Conservation (phyloP, 805 yeast genomes). For the Myxozyma neglecta region DNA sequence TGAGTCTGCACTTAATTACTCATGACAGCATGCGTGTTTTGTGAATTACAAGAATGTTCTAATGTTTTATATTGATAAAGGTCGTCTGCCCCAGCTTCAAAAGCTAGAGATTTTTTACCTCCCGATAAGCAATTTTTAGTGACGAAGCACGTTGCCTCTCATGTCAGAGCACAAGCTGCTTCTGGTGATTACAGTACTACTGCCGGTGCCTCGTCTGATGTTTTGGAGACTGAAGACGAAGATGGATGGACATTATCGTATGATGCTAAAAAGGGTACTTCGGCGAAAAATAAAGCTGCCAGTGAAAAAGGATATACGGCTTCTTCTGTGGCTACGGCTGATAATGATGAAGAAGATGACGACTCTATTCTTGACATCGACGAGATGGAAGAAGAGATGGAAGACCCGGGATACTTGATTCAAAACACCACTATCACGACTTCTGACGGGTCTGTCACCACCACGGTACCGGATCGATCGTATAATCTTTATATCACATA, state of each 20-base stretch:
- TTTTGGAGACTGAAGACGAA: constrained; percentile 41
- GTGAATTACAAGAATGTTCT: neutral
- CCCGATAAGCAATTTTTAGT: constrained; percentile 82
- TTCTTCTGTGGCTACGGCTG: neutral
- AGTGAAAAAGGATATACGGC: neutral
- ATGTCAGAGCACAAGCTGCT: constrained; percentile 57
- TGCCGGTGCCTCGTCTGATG: neutral
- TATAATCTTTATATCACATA: constrained; percentile 90
- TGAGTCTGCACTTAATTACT: constrained; percentile 17
- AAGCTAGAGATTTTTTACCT: constrained; percentile 72
- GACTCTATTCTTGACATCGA: constrained; percentile 26
- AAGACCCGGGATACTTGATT: constrained; percentile 25
- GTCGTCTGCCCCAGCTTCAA: constrained; percentile 55
- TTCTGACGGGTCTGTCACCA: constrained; percentile 27
- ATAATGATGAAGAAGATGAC: constrained; percentile 10
- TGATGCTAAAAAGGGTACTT: neutral
- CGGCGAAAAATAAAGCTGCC: neutral
- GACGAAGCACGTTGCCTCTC: constrained; percentile 86
- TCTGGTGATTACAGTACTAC: constrained; percentile 17
- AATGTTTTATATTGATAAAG: constrained; percentile 8
- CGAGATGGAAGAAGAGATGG: constrained; percentile 30
- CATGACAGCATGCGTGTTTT: neutral
- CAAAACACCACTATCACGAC: neutral
- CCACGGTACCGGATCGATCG: constrained; percentile 47
- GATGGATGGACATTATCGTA: constrained; percentile 35